Percentiles rank a stretch among this genome's conserved stretches.
Conservation (phyloP, 1,284 basidiomycete species). For the Leccinum laetum region DNA sequence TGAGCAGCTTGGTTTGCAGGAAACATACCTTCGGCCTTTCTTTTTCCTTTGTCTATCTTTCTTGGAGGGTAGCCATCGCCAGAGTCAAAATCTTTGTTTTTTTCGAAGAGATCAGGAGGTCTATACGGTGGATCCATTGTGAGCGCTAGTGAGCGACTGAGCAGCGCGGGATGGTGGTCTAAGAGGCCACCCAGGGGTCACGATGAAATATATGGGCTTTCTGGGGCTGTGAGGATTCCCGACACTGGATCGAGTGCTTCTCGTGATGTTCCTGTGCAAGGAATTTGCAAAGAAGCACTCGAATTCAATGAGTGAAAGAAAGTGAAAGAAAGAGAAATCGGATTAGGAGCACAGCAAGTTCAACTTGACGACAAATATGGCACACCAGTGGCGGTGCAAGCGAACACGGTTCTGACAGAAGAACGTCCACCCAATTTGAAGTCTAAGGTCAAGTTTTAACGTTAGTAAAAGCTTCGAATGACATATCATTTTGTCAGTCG, state of each 20-base stretch:
- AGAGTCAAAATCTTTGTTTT: not conserved
- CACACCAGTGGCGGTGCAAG: too few relatives aligned
- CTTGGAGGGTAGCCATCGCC: constrained; percentile 3
- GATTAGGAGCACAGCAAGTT: not conserved
- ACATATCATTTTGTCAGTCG: not conserved
- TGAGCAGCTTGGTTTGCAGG: not conserved
- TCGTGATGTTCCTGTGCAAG: constrained; percentile 9
- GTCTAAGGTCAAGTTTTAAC: too few relatives aligned
- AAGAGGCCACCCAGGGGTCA: not conserved
- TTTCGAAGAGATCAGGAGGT: constrained; percentile 20
- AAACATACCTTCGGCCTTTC: constrained; percentile 20
- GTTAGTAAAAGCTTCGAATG: too few relatives aligned
- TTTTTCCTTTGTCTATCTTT: constrained; percentile 24
- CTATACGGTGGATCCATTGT: constrained; percentile 9
- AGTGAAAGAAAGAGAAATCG: not conserved
- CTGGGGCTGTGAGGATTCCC: constrained; percentile 8
- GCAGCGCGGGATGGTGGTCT: not conserved
- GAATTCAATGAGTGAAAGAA: constrained; percentile 2
- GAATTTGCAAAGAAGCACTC: constrained; percentile 4
- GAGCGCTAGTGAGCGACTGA: not conserved
- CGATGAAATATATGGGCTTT: constrained; percentile 4
- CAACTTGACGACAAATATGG: too few relatives aligned
- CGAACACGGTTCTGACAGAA: too few relatives aligned
- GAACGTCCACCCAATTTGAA: too few relatives aligned
- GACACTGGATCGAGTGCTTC: constrained; percentile 3